Base-by-base conservation (phyloP, 192 early-diverging fungal genomes). In the Backusella circina region DNA sequence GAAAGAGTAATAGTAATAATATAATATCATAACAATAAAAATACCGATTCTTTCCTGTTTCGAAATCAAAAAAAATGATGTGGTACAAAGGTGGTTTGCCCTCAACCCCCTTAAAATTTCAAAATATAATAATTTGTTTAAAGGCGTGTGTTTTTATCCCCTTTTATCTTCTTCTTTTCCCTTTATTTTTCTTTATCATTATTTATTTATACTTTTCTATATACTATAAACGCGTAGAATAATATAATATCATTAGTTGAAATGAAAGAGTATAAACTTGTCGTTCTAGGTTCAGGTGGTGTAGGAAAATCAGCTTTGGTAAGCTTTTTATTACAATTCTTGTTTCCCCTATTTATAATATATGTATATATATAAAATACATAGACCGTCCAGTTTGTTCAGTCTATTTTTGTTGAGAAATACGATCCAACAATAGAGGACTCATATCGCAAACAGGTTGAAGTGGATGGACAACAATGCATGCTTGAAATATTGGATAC, bases 381-480 rank as follows among this genome's bases (percentile, higher is more conserved):
- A 36, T 66, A 81, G 70, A 97, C 95, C 0, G 96, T 96, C 51
- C 93, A 94, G 75, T 97, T 96, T 81, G 95, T 97, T 38, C 96
- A 96, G 80, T 94, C 92, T 0, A 91, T 93, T 33, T 98, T 98
- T 80, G 91, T 93, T 30, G 94, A 96, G 38, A 93, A 94, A 54
- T 98, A 98, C 79, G 96, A 98, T 76, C 96, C 96, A 54, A 98
- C 96, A 10, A 98, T 98, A 73, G 96, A 98, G 79, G 92, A 92
- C 75, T 90, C 87, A 71, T 96, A 98, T 86, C 87, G 93, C 75
- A 96, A 96, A 79, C 90, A 95, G 77, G 93, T 92, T 71, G 83
- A 90, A 69, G 90, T 98, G 16, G 95, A 98, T 76, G 87, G 85
- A 70, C 89, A 92, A 73, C 86, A 86, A 44, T 95, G 94, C 57